Conservation (phyloP, 1,284 basidiomycete genomes). For the Ganoderma lucidum region DNA sequence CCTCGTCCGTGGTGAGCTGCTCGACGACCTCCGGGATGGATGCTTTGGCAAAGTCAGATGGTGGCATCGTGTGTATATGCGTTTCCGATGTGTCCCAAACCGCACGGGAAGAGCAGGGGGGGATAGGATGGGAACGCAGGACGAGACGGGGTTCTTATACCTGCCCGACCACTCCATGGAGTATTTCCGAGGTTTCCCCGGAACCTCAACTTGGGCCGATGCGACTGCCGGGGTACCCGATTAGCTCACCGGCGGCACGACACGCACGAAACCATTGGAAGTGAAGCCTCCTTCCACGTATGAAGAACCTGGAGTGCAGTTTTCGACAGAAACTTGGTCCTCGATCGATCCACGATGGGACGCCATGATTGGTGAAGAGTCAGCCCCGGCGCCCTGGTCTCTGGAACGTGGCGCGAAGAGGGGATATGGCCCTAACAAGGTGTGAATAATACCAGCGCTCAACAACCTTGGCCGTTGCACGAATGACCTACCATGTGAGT, state of each 20-base stretch:
- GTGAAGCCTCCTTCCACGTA: not conserved
- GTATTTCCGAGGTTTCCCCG: constrained; percentile 29
- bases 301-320: not conserved
- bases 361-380: not conserved
- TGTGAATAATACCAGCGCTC: not conserved
- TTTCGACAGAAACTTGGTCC: not conserved
- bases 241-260: not conserved
- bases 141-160: constrained; percentile 23
- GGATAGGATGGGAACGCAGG: not conserved
- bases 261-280: not conserved
- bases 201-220: not conserved
- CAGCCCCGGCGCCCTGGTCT: not conserved
- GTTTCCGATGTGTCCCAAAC: not conserved
- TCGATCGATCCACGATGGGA: not conserved
- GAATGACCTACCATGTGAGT: not conserved
- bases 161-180: constrained; percentile 9
- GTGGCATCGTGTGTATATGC: constrained; percentile 54
- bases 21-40: constrained; percentile 67
- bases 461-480: not conserved
- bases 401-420: not conserved
- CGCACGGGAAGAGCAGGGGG: not conserved
- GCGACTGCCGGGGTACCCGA: not conserved
- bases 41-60: constrained; percentile 73
- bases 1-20: constrained; percentile 74
- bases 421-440: not conserved